These are phyloP conservation scores for Yarrowia alimentaria DNA, from an alignment of 805 yeast genomes.

Conservation along the genomic window DNA sequence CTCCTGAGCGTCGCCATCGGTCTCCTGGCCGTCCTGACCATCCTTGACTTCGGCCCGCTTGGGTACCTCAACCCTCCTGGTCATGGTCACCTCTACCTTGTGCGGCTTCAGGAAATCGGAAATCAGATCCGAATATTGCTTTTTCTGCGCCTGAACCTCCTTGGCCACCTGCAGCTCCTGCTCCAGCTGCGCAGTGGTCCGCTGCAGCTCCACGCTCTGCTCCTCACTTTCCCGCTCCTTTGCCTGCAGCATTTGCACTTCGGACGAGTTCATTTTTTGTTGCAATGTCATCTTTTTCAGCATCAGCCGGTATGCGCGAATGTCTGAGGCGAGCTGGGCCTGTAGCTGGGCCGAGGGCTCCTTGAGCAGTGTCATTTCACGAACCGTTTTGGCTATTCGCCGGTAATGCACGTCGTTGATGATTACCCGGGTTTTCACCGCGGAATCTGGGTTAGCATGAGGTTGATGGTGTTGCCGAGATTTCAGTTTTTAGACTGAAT, in stretches of 20 bases:
- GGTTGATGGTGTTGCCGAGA: background rate
- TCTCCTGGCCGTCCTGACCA: slow-evolving; percentile 1
- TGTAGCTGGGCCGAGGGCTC: slow-evolving; percentile 3
- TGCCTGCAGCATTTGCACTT: slow-evolving; percentile 2
- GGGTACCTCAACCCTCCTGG: background rate
- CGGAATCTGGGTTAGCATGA: slow-evolving; percentile 6
- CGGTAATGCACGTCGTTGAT: slow-evolving; percentile 7
- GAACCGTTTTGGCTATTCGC: slow-evolving; percentile 12
- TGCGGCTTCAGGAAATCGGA: slow-evolving; percentile 9
- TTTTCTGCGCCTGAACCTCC: slow-evolving; percentile 9
- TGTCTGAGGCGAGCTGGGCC: slow-evolving; percentile 7
- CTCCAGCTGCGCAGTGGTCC: slow-evolving; percentile 11
- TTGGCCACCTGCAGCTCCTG: slow-evolving; percentile 1
- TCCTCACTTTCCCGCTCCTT: too few relatives aligned
- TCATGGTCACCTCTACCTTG: slow-evolving; percentile 25
- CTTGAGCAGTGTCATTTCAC: slow-evolving; percentile 1
- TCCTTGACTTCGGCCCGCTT: slow-evolving; percentile 1
- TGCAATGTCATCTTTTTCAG: slow-evolving; percentile 15
- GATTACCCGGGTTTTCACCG: slow-evolving; percentile 15
- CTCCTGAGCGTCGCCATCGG: too few relatives aligned
- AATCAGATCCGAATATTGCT: slow-evolving; percentile 11
- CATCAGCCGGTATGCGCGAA: slow-evolving; percentile 21
- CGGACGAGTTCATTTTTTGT: slow-evolving; percentile 6
- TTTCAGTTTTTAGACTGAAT: background rate
- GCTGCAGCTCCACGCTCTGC: slow-evolving; percentile 2